These are phyloP conservation scores for Hagleromyces aurorensis DNA, from an alignment of 805 yeast species.

Conservation along the genomic window DNA sequence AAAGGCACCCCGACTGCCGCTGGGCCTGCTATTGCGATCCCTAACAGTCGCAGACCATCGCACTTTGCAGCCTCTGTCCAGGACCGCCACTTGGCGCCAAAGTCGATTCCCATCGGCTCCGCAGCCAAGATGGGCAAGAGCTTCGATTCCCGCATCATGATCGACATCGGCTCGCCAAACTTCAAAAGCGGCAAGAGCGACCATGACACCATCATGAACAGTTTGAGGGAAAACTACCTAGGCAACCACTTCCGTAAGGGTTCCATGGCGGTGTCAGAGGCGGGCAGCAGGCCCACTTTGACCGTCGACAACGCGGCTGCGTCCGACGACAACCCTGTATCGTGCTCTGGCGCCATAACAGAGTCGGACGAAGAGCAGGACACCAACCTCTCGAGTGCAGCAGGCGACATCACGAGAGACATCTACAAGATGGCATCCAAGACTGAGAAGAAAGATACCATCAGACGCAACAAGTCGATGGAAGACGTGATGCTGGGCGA, in stretches of 20 bases:
- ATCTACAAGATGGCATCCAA: conserved; percentile 24
- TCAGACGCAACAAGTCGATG: conserved; percentile 11
- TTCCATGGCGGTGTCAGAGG: conserved; percentile 1
- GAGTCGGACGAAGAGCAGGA: conserved; percentile 2
- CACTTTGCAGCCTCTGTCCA: neutral
- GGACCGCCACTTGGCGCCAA: no score
- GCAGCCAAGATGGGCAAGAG: conserved; percentile 12
- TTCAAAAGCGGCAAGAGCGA: conserved; percentile 22
- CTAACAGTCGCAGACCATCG: conserved; percentile 9
- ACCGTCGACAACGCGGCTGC: no score
- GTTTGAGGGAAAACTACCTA: conserved; percentile 27
- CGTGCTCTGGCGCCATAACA: no score
- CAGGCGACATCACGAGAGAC: conserved; percentile 34
- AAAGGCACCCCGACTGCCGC: conserved; percentile 8
- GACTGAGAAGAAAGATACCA: conserved; percentile 2
- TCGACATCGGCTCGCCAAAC: conserved; percentile 28
- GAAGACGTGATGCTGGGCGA: conserved; percentile 21
- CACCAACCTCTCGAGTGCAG: conserved; percentile 17
- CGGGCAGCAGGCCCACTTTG: no score
- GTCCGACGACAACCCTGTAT: no score
- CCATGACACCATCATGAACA: conserved; percentile 26
- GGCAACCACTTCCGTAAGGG: conserved; percentile 9
- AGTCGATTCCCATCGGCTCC: no score
- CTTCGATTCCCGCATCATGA: conserved; percentile 20
- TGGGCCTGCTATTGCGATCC: conserved; percentile 11